phyloP scores from a whole-genome alignment of 2,329 filamentous ascomycete genomes.

The Alternaria triticimaculans region DNA sequence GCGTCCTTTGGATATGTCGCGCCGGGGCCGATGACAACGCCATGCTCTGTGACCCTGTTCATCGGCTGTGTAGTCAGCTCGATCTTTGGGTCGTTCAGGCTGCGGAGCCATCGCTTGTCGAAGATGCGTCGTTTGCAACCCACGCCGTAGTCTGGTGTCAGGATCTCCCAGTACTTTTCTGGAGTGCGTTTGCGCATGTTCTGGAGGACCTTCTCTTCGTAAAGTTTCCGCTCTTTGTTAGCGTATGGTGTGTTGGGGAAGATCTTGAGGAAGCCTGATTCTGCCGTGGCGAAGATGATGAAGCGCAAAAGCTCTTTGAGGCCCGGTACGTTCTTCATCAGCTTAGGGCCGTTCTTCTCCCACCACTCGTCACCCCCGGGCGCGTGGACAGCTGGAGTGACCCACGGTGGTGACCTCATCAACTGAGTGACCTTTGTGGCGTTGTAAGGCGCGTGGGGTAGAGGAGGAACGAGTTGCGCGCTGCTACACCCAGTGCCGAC shows the following conservation, averaged over 20 bases:
- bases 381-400: conserved; percentile 51
- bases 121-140: conserved; percentile 71
- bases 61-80: conserved; percentile 61
- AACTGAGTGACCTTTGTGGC: conserved; percentile 66
- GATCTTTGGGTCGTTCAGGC: conserved; percentile 61
- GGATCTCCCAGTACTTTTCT: conserved; percentile 65
- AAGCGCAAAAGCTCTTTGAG: conserved; percentile 56
- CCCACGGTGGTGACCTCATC: conserved; percentile 66
- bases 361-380: conserved; percentile 52
- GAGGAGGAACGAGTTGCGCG: conserved; percentile 62
- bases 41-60: conserved; percentile 56
- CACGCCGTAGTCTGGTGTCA: conserved; percentile 67
- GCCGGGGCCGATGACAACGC: conserved; percentile 61
- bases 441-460: conserved; percentile 56
- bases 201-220: conserved; percentile 54
- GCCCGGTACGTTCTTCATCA: conserved; percentile 60
- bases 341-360: conserved; percentile 54
- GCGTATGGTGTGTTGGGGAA: conserved; percentile 53
- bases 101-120: conserved; percentile 62
- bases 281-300: conserved; percentile 52
- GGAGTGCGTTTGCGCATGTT: conserved; percentile 61
- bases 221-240: conserved; percentile 44
- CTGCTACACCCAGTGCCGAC: conserved; percentile 66
- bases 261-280: conserved; percentile 56
- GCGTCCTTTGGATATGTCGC: conserved; percentile 53